Base-by-base conservation (phyloP, 2,329 filamentous ascomycete genomes). In the Tolypocladium album region DNA sequence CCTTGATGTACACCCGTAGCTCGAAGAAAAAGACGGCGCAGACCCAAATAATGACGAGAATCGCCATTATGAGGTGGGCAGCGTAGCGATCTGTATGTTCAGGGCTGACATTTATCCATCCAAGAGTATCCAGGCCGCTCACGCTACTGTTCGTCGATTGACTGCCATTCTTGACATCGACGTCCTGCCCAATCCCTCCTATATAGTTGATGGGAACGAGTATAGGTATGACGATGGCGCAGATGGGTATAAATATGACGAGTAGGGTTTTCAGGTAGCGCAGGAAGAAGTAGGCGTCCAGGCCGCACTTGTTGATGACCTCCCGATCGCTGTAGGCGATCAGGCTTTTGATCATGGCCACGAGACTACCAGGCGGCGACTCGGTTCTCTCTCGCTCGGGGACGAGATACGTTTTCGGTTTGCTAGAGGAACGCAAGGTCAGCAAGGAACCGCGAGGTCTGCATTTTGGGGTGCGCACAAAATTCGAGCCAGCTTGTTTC, bases 261-360 rank as follows among this genome's bases (percentile, higher is more conserved):
- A 97, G 82, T 6, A 97, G 84, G 72, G 69, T 82, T 64, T 83
- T 83, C 17, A 85, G 82, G 69, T 96, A 99, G 63, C 95, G 89
- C 1, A 99, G 81, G 73, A 99, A 99, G 78, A 97, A 96, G 76
- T 96, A 99, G 68, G 93, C 92, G 71, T 99, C 94, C 12, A 99
- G 83, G 22, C 94, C 94, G 66, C 93, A 97, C 74, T 97, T 96
- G 58, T 93, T 88, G 67, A 99, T 96, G 66, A 99, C 85, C 66
- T 96, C 90, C 15, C 90, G 81, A 63, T 90, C 82, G 78, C 85
- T 72, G 76, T 90, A 76, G 77, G 86, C 72, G 76, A 89, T 79
- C 80, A 96, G 64, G 78, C 77, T 71, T 73, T 82, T 70, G 66
- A 84, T 64, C 61, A 87, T 72, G 17, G 76, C 76, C 71, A 81